phyloP scores from a whole-genome alignment of 331 rosid species.

The Phaseolus coccineus region DNA sequence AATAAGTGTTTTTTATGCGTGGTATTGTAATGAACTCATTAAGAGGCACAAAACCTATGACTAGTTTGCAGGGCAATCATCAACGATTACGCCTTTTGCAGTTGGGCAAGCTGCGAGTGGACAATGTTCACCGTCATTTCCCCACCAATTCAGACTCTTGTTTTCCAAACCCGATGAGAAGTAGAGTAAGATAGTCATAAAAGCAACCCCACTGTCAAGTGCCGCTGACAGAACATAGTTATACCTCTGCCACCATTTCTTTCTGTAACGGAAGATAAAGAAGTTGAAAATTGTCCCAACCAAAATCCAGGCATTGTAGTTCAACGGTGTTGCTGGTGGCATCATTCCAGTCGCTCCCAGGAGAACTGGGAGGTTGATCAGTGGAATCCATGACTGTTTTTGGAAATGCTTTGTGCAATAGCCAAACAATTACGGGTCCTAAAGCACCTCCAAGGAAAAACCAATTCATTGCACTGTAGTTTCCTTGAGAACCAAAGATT shows the following conservation, averaged over 20 bases:
- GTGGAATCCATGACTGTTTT: constrained; percentile 69
- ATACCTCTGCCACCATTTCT: constrained; percentile 89
- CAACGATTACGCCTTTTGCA: constrained; percentile 60
- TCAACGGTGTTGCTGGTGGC: constrained; percentile 84
- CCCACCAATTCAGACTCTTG: constrained; percentile 70
- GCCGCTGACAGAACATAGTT: constrained; percentile 85
- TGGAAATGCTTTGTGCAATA: constrained; percentile 71
- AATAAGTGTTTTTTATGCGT: background rate
- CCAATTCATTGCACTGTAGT: constrained; percentile 74
- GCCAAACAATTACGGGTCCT: constrained; percentile 76
- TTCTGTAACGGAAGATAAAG: constrained; percentile 76
- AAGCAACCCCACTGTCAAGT: constrained; percentile 84
- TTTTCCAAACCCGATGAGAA: constrained; percentile 64
- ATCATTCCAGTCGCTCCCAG: constrained; percentile 73
- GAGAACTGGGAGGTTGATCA: constrained; percentile 84
- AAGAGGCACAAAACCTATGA: background rate
- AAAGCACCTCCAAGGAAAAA: constrained; percentile 80
- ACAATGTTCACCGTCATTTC: constrained; percentile 73
- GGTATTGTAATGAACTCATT: constrained; percentile 19
- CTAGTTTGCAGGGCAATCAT: constrained; percentile 59
- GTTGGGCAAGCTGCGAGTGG: constrained; percentile 71
- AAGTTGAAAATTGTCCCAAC: constrained; percentile 84
- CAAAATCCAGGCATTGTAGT: constrained; percentile 77
- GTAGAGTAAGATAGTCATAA: constrained; percentile 71
- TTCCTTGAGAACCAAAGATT: constrained; percentile 72